These are phyloP conservation scores for Vitis rupestris DNA, from an alignment of 164 flowering plant species.

Conservation along the genomic window DNA sequence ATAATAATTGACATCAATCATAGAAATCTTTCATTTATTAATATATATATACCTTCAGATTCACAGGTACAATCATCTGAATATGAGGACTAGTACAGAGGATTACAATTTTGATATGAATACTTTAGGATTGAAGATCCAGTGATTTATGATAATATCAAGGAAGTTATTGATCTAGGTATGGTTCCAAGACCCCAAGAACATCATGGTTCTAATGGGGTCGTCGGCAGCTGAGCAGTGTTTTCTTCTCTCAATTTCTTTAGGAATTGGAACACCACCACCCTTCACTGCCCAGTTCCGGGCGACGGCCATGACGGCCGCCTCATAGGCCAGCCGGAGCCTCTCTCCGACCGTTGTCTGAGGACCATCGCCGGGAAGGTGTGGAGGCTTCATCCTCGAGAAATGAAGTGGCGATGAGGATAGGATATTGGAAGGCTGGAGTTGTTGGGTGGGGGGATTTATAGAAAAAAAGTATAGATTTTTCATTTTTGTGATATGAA, in stretches of 20 bases:
- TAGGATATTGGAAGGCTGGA: slow-evolving; percentile 13
- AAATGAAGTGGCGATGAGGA: neutral
- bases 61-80: no score
- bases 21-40: no score
- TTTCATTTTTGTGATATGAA: neutral
- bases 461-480: slow-evolving; percentile 14
- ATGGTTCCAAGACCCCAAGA: slow-evolving; percentile 75
- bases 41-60: no score
- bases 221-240: slow-evolving; percentile 34
- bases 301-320: slow-evolving; percentile 14
- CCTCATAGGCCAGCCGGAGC: slow-evolving; percentile 27
- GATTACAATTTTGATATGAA: no score
- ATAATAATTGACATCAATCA: no score
- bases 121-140: no score
- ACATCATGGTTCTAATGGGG: slow-evolving; percentile 67
- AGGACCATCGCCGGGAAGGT: slow-evolving; percentile 25
- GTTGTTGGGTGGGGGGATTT: slow-evolving; percentile 8
- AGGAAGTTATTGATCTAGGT: slow-evolving; percentile 22
- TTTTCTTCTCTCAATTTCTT: slow-evolving; percentile 32
- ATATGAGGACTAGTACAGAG: no score
- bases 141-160: no score
- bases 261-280: slow-evolving; percentile 4
- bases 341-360: slow-evolving; percentile 31
- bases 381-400: slow-evolving; percentile 34
- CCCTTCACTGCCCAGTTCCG: slow-evolving; percentile 3